Conservation (phyloP, 495 filamentous ascomycete species). For the Tuber calosporum region DNA sequence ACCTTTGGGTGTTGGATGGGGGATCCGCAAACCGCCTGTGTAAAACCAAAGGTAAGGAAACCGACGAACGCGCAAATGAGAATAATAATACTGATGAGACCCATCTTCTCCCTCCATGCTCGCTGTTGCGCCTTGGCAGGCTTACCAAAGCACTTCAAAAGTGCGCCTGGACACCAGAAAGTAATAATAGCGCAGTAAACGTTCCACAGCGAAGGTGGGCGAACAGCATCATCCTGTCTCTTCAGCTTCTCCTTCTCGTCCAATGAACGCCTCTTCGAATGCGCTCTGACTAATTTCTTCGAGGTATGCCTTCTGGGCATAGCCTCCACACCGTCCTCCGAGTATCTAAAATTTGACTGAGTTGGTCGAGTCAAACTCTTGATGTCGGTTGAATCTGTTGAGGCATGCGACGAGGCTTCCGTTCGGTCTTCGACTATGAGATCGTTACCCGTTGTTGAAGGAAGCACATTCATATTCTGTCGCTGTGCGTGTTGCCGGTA, state of each 20-base stretch:
- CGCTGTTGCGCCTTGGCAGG: constrained; percentile 78
- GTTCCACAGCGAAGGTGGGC: constrained; percentile 84
- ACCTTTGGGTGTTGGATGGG: constrained; percentile 63
- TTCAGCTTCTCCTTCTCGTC: constrained; percentile 50
- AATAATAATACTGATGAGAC: constrained; percentile 85
- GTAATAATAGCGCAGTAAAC: constrained; percentile 90
- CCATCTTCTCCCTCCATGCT: constrained; percentile 99
- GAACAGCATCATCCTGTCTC: constrained; percentile 60
- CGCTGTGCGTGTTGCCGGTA: constrained; percentile 82
- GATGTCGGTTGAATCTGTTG: constrained; percentile 46
- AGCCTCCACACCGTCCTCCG: constrained; percentile 20
- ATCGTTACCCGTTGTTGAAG: constrained; percentile 86
- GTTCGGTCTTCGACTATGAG: constrained; percentile 66
- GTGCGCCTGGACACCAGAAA: constrained; percentile 85
- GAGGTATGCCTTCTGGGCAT: constrained; percentile 41
- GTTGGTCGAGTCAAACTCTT: constrained; percentile 46
- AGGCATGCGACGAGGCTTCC: constrained; percentile 48
- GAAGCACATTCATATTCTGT: constrained; percentile 71
- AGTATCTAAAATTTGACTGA: constrained; percentile 41
- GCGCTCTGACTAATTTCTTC: constrained; percentile 50
- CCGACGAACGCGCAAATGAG: constrained; percentile 84
- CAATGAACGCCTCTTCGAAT: constrained; percentile 50
- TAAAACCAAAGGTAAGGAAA: constrained; percentile 96
- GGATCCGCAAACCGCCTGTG: constrained; percentile 69
- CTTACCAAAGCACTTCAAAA: constrained; percentile 79